Conservation (phyloP, 2,329 filamentous ascomycete genomes). For the Chalaropsis ovoidea region DNA sequence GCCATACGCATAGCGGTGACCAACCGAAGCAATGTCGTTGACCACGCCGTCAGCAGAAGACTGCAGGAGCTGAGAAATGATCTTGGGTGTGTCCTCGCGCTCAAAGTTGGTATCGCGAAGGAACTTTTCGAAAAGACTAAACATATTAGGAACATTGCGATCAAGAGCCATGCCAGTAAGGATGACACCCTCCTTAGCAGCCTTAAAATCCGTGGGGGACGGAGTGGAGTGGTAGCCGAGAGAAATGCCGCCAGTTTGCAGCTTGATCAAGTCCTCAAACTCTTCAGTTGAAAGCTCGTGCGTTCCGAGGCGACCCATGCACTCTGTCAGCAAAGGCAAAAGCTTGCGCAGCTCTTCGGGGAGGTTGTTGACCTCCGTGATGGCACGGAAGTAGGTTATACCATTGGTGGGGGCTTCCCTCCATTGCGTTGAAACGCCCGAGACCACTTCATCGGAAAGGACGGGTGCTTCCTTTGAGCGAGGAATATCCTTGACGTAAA, state of each 20-base stretch:
- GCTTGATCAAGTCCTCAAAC: constrained; percentile 87
- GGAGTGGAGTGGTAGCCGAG: constrained; percentile 76
- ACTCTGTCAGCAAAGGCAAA: constrained; percentile 82
- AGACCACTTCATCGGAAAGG: constrained; percentile 54
- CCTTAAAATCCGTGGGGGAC: constrained; percentile 59
- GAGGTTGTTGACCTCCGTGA: constrained; percentile 68
- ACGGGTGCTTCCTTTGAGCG: constrained; percentile 55
- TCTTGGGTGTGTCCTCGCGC: constrained; percentile 64
- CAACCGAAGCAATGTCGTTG: constrained; percentile 82
- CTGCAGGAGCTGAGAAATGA: constrained; percentile 78
- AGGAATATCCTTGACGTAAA: constrained; percentile 82
- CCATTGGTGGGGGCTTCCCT: constrained; percentile 89
- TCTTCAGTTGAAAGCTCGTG: constrained; percentile 83
- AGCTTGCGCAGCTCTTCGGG: constrained; percentile 76
- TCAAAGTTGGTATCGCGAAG: constrained; percentile 86
- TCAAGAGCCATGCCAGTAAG: constrained; percentile 84
- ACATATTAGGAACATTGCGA: constrained; percentile 82
- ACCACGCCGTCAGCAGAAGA: constrained; percentile 80
- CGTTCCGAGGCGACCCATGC: constrained; percentile 87
- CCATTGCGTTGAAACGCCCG: constrained; percentile 69
- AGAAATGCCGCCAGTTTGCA: constrained; percentile 86
- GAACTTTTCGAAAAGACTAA: constrained; percentile 69
- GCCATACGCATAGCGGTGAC: constrained; percentile 75
- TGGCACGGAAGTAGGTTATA: constrained; percentile 85
- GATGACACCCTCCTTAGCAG: constrained; percentile 68